A percentile compares a stretch with the other conserved stretches of the same genome.
These are phyloP conservation scores for Tinospora cordifolia DNA, from an alignment of 164 flowering plant species.

Conservation along the genomic window DNA sequence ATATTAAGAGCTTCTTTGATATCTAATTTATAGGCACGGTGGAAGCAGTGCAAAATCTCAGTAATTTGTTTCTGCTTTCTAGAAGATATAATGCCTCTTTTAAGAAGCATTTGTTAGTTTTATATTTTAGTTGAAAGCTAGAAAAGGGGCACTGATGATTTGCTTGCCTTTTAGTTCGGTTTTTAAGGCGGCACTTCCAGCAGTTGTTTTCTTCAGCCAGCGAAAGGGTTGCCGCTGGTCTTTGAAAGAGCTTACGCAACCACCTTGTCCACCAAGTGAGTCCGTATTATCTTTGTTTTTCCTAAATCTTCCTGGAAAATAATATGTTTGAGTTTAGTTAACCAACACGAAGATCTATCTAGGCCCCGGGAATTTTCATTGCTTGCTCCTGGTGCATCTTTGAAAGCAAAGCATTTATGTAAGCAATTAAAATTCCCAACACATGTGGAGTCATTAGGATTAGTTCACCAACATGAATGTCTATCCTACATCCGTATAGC, in stretches of 20 bases:
- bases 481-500: too few species aligned
- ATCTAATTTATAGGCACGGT: too few species aligned
- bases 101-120: too few species aligned
- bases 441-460: too few species aligned
- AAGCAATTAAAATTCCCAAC: too few species aligned
- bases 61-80: too few species aligned
- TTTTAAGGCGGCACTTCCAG: slow-evolving; percentile 72
- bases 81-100: too few species aligned
- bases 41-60: too few species aligned
- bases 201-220: slow-evolving; percentile 96
- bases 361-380: background rate
- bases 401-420: background rate
- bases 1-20: too few species aligned
- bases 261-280: slow-evolving; percentile 79
- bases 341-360: background rate
- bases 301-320: background rate
- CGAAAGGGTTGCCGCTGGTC: slow-evolving; percentile 91
- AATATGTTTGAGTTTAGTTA: background rate
- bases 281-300: background rate
- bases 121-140: background rate
- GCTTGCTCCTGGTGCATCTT: background rate
- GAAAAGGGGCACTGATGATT: background rate
- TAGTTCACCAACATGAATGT: too few species aligned
- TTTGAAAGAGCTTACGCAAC: slow-evolving; percentile 70
- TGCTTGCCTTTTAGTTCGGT: slow-evolving; percentile 46